Percentiles rank a stretch among this genome's conserved stretches.
These are phyloP conservation scores for Solanum sejunctum DNA, from an alignment of 257 asterid species.

Conservation along the genomic window DNA sequence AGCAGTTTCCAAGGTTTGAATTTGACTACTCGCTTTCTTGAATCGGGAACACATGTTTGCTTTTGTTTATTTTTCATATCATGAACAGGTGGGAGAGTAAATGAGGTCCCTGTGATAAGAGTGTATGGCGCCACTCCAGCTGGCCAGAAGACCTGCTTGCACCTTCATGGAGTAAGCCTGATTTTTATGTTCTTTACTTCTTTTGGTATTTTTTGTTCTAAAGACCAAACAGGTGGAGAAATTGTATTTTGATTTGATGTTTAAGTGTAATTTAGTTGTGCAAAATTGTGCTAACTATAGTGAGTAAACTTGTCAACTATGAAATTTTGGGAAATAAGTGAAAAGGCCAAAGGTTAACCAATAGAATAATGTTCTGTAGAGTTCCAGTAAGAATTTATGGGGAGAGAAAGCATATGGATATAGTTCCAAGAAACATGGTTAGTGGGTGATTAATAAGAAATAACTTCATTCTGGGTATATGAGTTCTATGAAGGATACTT, in stretches of 20 bases:
- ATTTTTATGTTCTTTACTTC: not conserved
- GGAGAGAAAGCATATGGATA: not conserved
- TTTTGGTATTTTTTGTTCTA: not conserved
- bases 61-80: not conserved
- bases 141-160: conserved; percentile 94
- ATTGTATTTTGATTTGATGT: not conserved
- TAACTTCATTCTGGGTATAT: not conserved
- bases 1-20: conserved; percentile 56
- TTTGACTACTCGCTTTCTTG: not conserved
- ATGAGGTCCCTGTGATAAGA: conserved; percentile 83
- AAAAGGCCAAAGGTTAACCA: not conserved
- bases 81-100: conserved; percentile 75
- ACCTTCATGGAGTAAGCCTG: conserved; percentile 65
- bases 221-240: not conserved
- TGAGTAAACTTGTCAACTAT: not conserved
- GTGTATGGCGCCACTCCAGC: conserved; percentile 87
- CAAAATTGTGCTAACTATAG: not conserved
- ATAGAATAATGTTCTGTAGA: not conserved
- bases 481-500: not conserved
- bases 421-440: not conserved
- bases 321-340: not conserved
- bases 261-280: not conserved
- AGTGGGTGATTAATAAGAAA: not conserved
- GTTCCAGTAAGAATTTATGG: not conserved
- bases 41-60: not conserved